Conservation (phyloP, 768 basidiomycete genomes). For the Tubosaeta sp. region DNA sequence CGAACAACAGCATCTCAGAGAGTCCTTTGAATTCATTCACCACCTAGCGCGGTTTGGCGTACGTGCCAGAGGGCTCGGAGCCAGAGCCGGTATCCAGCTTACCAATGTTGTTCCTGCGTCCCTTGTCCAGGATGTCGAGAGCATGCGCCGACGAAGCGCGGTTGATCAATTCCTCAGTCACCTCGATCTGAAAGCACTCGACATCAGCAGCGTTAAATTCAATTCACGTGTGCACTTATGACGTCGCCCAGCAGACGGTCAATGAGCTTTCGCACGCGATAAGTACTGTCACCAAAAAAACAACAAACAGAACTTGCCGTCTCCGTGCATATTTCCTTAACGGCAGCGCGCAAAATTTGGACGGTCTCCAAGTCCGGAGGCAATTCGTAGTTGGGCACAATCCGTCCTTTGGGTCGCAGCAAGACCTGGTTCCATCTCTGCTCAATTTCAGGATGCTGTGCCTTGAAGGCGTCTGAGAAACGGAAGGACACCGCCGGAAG, state of each 20-base stretch:
- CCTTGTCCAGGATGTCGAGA: conserved; percentile 39
- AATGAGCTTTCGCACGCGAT: conserved; percentile 40
- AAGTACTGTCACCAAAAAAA: conserved; percentile 25
- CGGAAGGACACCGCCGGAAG: conserved; percentile 52
- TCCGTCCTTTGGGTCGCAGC: conserved; percentile 48
- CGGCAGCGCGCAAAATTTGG: conserved; percentile 61
- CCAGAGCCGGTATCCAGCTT: conserved; percentile 47
- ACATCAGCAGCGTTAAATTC: conserved; percentile 2
- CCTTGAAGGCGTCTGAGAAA: conserved; percentile 51
- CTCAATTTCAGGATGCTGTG: conserved; percentile 50
- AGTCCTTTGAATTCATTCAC: too few species aligned
- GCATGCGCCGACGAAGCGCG: conserved; percentile 47
- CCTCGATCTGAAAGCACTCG: conserved; percentile 43
- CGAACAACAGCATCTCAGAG: neutral
- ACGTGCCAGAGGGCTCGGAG: conserved; percentile 54
- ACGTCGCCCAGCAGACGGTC: conserved; percentile 67
- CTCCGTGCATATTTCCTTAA: conserved; percentile 52
- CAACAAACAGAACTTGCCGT: conserved; percentile 33
- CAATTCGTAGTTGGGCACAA: conserved; percentile 59
- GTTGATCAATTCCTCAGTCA: conserved; percentile 55
- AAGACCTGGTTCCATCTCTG: conserved; percentile 55
- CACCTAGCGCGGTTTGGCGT: conserved; percentile 57
- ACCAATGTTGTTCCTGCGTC: conserved; percentile 35
- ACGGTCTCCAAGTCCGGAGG: conserved; percentile 46
- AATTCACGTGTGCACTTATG: conserved; percentile 36